Percentiles rank a stretch among this genome's conserved stretches.
phyloP scores from a whole-genome alignment of 306 rosid species.

The Cucurbita moschata region DNA sequence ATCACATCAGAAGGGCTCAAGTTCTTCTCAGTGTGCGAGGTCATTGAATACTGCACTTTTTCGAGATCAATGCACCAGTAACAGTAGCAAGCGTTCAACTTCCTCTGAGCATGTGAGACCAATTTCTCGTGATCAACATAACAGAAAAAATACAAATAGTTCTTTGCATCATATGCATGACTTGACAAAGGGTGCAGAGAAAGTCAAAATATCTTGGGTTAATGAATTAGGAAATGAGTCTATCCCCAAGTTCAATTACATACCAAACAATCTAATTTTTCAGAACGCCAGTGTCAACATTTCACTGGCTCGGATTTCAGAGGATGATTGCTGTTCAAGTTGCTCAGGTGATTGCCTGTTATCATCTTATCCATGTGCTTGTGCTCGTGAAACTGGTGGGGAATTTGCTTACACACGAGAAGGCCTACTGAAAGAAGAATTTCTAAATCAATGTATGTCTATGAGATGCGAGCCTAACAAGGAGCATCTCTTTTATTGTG shows the following conservation, averaged over 20 bases:
- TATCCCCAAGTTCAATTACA: conserved; percentile 63
- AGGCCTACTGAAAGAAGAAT: conserved; percentile 59
- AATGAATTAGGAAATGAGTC: conserved; percentile 37
- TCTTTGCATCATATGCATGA: conserved; percentile 19
- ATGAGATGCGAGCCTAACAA: conserved; percentile 32
- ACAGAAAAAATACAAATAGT: conserved; percentile 13
- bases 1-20: neutral
- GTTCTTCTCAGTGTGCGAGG: conserved; percentile 3
- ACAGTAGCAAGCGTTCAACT: conserved; percentile 8
- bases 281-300: conserved; percentile 62
- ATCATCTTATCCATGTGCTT: conserved; percentile 60
- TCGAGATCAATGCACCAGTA: conserved; percentile 2
- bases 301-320: conserved; percentile 74
- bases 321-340: conserved; percentile 58
- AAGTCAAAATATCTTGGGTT: conserved; percentile 43
- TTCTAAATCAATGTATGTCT: conserved; percentile 33
- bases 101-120: conserved; percentile 8
- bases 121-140: conserved; percentile 4
- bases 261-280: conserved; percentile 46
- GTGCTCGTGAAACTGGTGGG: conserved; percentile 90
- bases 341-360: conserved; percentile 70
- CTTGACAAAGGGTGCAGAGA: conserved; percentile 69
- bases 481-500: conserved; percentile 40
- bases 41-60: neutral
- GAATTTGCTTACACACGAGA: conserved; percentile 66